Evolutionary conservation across 169 alveolate genomes (phyloP), one percentile per base, ranked within the genome.

Genomic region (Babesia ovata): DNA sequence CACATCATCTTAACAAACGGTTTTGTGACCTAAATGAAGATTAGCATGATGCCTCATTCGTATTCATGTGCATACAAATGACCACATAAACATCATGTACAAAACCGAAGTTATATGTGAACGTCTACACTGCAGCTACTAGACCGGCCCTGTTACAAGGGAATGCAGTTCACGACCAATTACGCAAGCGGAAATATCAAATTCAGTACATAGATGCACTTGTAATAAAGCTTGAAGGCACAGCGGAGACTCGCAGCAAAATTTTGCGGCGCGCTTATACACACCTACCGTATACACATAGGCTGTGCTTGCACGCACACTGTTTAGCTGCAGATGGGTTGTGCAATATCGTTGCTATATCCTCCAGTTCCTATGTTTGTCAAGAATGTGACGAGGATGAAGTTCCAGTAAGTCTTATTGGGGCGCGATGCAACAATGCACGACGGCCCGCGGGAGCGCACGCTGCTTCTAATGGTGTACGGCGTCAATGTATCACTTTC

Each of bases 1-100:
- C 95, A 93, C 95, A 93, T 93, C 70, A 63, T 79, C 61, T 54
- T 67, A 54, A 17, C 39, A 44, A 29, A 21, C 39, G n/a, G 63
- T 53, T 14, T 8, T 50, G 29, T 46, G 39, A 21, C 36, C 73
- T 52, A 50, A 12, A 22, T 3, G 4, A 21, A 17, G 28, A 45
- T 50, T 10, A 67, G 29, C n/a, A 45, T 17, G 58, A 26, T 4
- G 13, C 49, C 24, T 3, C 46, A 57, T 6, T 57, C 2, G 24
- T 10, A 8, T 24, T 4, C 59, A 52, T 17, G 11, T 14, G 33
- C n/a, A 14, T 9, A n/a, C 19, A 24, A 52, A 33, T 33, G 21
- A 10, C 13, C 45, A 60, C 39, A 33, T 33, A 33, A 33, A 6
- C 39, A 33, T 33, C 2, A 2, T 33, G 39, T 33, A 33, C 6